A percentile compares a stretch with the other conserved stretches of the same genome.
Evolutionary conservation across 805 yeast species (phyloP).

Genomic region (Metschnikowia similis): DNA sequence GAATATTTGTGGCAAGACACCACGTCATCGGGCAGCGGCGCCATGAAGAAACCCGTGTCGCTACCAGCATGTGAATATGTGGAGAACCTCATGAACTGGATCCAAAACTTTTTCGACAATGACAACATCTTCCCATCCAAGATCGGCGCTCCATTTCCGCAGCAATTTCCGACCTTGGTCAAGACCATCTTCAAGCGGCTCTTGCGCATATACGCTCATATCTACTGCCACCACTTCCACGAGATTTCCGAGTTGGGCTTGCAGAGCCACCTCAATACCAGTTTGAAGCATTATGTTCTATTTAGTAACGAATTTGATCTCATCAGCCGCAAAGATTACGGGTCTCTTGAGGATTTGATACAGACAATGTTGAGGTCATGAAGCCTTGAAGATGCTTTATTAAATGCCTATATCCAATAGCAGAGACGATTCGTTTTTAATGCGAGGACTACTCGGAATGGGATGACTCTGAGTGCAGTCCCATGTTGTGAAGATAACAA

Average conservation of each 20-base stretch:
- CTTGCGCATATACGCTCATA: slow-evolving; percentile 93
- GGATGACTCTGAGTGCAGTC: no score
- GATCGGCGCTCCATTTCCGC: slow-evolving; percentile 88
- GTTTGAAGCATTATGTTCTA: slow-evolving; percentile 88
- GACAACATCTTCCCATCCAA: slow-evolving; percentile 87
- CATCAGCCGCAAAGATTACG: slow-evolving; percentile 76
- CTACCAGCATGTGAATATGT: slow-evolving; percentile 94
- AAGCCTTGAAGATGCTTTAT: neutral
- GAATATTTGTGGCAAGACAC: slow-evolving; percentile 97
- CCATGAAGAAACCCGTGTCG: slow-evolving; percentile 68
- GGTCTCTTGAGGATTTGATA: slow-evolving; percentile 86
- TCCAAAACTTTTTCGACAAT: slow-evolving; percentile 87
- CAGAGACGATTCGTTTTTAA: neutral
- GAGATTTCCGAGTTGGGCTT: slow-evolving; percentile 89
- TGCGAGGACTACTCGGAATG: no score
- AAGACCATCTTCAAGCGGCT: slow-evolving; percentile 86
- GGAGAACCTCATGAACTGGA: slow-evolving; percentile 91
- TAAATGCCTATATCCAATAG: no score
- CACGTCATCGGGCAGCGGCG: slow-evolving; percentile 21
- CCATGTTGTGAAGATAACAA: no score
- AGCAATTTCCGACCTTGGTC: slow-evolving; percentile 71
- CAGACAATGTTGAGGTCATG: slow-evolving; percentile 52
- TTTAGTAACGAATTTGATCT: slow-evolving; percentile 82
- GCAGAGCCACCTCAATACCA: slow-evolving; percentile 89
- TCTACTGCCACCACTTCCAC: slow-evolving; percentile 96